Conservation (phyloP, 1,284 basidiomycete genomes). For the Irpex sp. region DNA sequence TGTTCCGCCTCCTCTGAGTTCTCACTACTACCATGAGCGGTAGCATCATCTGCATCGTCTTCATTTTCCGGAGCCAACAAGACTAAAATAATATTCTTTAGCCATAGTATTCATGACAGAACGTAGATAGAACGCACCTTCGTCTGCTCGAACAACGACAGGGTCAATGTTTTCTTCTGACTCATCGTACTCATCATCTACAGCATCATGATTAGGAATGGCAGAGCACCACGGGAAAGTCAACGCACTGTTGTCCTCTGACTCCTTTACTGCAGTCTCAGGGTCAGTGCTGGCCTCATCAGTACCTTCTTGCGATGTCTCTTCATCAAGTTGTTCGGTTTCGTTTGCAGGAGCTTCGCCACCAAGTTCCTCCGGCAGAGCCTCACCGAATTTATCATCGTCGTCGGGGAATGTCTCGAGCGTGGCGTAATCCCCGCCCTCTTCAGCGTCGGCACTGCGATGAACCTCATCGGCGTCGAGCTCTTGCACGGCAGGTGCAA, state of each 20-base stretch:
- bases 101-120: not conserved
- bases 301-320: conserved; percentile 1
- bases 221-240: not conserved
- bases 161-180: not conserved
- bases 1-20: conserved; percentile 1
- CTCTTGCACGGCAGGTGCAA: conserved; percentile 5
- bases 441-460: conserved; percentile 16
- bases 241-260: not conserved
- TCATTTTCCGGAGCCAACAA: not conserved
- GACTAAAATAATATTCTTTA: not conserved
- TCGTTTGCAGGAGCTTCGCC: conserved; percentile 8
- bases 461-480: conserved; percentile 33
- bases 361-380: conserved; percentile 20
- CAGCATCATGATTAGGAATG: not conserved
- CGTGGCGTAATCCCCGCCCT: conserved; percentile 23
- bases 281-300: conserved; percentile 1
- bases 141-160: not conserved
- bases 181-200: not conserved
- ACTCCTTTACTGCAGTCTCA: not conserved
- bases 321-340: conserved; percentile 6
- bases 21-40: conserved; percentile 4
- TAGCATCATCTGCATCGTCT: not conserved
- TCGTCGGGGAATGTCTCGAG: conserved; percentile 25
- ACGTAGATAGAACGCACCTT: not conserved
- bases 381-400: conserved; percentile 26